Evolutionary conservation across 108 stramenopile species (phyloP), one percentile per base, ranked within the genome.

Genomic region (Pseudonitzschia multistriata): DNA sequence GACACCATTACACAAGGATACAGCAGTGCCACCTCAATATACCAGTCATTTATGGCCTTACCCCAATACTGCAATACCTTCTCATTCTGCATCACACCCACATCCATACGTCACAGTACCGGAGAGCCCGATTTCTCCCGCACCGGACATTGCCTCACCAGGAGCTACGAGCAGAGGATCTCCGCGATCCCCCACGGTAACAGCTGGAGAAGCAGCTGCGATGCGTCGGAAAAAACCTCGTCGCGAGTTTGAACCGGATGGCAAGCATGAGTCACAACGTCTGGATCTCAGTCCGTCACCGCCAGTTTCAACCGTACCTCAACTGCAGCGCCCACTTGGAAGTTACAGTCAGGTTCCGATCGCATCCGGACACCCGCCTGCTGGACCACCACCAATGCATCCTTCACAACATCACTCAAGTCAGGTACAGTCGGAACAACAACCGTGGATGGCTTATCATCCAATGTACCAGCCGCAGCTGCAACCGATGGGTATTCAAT

Each of bases 131-230:
- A 61, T 48, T 19, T 66, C 62, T 39, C 33, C 53, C 49, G 49
- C 72, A 39, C 80, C 53, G 25, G 42, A 37, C 19, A 53, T 42
- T 36, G 28, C n/a, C 8, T 27, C 62, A 55, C 68, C 15, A 17
- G 22, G 36, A 30, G 27, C 55, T 6, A 24, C 22, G 15, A 28
- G 25, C 49, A 62, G 52, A 36, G 74, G 24, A 11, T 7, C 57
- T 33, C 2, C 67, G 5, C 35, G 40, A 4, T 49, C 49, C 8
- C 57, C 71, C 36, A 56, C 67, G 5, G 79, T 79, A 22, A 77
- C 74, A 31, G 77, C 79, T 10, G 83, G 78, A 49, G 83, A 79
- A 56, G 78, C 77, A 30, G 79, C 74, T 49, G 79, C 76, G 7
- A 35, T 59, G 57, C 25, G 28, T 8, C 57, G 57, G 33, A 59